Evolutionary conservation across 1,139 yeast genomes (phyloP), one percentile per base, ranked within the genome.

Genomic region (Kodamaea sp.): DNA sequence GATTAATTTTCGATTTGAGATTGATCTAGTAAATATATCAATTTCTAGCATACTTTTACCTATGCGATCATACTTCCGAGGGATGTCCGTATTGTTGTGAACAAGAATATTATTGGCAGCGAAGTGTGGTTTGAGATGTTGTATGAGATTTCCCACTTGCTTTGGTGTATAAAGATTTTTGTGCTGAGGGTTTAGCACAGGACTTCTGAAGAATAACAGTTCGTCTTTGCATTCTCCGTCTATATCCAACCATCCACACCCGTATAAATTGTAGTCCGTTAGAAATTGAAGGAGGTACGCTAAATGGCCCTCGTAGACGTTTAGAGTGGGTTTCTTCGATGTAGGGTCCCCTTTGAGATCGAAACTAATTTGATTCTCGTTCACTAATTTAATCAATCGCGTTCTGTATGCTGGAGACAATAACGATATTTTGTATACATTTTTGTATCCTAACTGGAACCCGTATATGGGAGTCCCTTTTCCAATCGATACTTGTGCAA

Each of bases 401-500:
- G 76, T 62, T 24, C 72, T 66, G 48, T 78, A 77, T 4, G 73
- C 55, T 0, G 96, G 95, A 37, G 82, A 80, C 8, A 84, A 55
- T 14, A 88, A 55, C 26, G 78, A 73, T 3, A 92, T 76, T 53
- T 88, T 89, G 49, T 84, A 76, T 51, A 77, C 84, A 1, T 76
- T 62, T 13, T 63, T 51, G 65, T 78, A 75, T 0, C 89, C 90
- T 3, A 79, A 70, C 46, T 78, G 79, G 53, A 75, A 89, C 0
- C 97, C 97, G 55, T 92, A 92, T 34, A 89, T 82, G 0, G 95
- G 92, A 0, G 78, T 69, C 0, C 83, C 97, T 45, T 80, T 80
- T 37, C 95, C 45, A 0, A 87, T 56, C 0, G 81, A 66, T 0
- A 89, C 75, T 32, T 76, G 71, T 0, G 95, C 87, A 26, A 92